A percentile compares a stretch with the other conserved stretches of the same genome.
Conservation (phyloP, 179 eudicot species). For the Actinidia arguta region DNA sequence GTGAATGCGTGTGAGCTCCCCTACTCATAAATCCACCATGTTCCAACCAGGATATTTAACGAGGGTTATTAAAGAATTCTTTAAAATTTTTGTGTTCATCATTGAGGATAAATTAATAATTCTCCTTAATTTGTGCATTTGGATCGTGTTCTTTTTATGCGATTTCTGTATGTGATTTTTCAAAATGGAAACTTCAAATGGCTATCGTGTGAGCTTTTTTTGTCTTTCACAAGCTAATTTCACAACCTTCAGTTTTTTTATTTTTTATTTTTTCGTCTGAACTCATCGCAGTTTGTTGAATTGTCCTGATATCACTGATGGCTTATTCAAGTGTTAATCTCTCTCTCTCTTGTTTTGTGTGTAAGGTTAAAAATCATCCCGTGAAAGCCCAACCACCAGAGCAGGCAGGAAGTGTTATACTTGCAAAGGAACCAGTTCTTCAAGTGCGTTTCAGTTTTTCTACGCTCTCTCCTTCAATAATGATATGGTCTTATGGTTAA, state of each 20-base stretch:
- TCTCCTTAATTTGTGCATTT: not conserved
- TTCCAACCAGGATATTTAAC: not conserved
- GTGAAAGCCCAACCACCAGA: conserved; percentile 86
- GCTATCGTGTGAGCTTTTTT: not conserved
- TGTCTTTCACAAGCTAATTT: conserved; percentile 6
- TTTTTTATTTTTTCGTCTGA: not conserved
- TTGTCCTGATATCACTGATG: not conserved
- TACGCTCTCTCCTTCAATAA: too few species aligned
- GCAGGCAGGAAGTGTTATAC: conserved; percentile 83
- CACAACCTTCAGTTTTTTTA: not conserved
- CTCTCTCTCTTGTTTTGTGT: conserved; percentile 6
- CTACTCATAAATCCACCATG: not conserved
- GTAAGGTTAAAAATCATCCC: conserved; percentile 89
- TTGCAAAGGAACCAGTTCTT: conserved; percentile 89
- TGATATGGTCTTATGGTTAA: not conserved
- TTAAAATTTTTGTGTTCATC: not conserved
- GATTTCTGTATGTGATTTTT: not conserved
- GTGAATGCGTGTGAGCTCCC: not conserved
- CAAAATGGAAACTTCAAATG: not conserved
- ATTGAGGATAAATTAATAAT: not conserved
- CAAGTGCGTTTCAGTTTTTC: conserved; percentile 49
- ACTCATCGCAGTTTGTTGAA: conserved; percentile 2
- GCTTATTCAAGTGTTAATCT: not conserved
- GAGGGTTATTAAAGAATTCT: not conserved
- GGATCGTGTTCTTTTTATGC: not conserved